Evolutionary conservation across 1,139 yeast species (phyloP).

Genomic region (Yamadazyma sp.): DNA sequence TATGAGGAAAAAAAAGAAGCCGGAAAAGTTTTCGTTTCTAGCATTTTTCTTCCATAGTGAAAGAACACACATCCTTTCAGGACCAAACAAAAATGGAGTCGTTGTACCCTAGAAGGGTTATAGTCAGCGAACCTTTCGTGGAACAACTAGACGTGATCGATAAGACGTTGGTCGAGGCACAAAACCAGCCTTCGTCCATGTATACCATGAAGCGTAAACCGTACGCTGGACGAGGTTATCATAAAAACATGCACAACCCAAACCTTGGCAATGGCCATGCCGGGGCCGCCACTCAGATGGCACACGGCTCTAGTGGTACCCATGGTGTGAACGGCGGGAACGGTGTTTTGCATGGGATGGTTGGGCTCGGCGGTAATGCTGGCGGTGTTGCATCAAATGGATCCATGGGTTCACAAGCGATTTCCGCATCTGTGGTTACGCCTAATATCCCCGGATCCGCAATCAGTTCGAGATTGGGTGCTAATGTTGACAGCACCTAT

Average conservation of each 20-base stretch:
- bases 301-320: neutral
- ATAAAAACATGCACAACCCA: neutral
- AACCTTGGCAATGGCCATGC: neutral
- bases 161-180: conserved; percentile 29
- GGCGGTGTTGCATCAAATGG: neutral
- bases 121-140: conserved; percentile 32
- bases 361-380: neutral
- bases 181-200: conserved; percentile 28
- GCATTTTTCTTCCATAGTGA: neutral
- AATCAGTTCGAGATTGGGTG: neutral
- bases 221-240: conserved; percentile 1
- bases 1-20: neutral
- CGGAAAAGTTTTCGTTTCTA: neutral
- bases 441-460: neutral
- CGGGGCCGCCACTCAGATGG: neutral
- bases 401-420: neutral
- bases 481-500: neutral
- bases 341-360: neutral
- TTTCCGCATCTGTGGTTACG: neutral
- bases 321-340: neutral
- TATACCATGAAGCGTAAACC: conserved; percentile 11
- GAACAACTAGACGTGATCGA: conserved; percentile 34
- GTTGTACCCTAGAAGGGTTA: conserved; percentile 24
- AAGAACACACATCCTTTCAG: neutral
- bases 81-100: conserved; percentile 1